These are phyloP conservation scores for Miscanthus sacchariflorus DNA, from an alignment of 202 grass and related monocot genomes.

Conservation along the genomic window DNA sequence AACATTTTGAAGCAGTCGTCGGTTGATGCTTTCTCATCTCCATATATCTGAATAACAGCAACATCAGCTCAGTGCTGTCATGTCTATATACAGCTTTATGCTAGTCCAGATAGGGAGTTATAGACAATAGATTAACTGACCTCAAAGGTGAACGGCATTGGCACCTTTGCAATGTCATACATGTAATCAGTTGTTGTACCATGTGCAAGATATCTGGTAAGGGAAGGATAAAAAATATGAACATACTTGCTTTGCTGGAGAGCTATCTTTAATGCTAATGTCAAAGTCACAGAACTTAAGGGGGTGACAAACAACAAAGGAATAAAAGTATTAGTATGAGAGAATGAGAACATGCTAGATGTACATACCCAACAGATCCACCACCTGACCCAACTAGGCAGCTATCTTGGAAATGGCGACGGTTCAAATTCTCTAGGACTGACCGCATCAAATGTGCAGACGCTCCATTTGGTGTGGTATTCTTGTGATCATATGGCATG, in stretches of 20 bases:
- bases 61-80: neutral
- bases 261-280: slow-evolving; percentile 1
- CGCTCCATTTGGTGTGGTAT: slow-evolving; percentile 75
- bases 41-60: slow-evolving; percentile 76
- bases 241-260: slow-evolving; percentile 10
- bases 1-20: slow-evolving; percentile 97
- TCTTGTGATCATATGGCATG: slow-evolving; percentile 99
- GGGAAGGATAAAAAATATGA: slow-evolving; percentile 20
- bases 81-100: neutral
- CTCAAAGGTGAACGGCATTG: slow-evolving; percentile 98
- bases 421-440: slow-evolving; percentile 86
- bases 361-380: slow-evolving; percentile 89
- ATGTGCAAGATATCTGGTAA: slow-evolving; percentile 91
- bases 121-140: slow-evolving; percentile 46
- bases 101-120: neutral
- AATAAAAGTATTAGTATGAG: neutral
- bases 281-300: neutral
- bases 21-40: slow-evolving; percentile 75
- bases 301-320: neutral
- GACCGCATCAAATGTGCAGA: slow-evolving; percentile 81
- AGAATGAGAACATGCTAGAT: slow-evolving; percentile 18
- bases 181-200: slow-evolving; percentile 98
- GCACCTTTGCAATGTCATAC: slow-evolving; percentile 86
- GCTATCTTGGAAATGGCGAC: slow-evolving; percentile 81
- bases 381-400: slow-evolving; percentile 95